These are phyloP conservation scores for Rubia peregrina DNA, from an alignment of 305 asterid species.

Conservation along the genomic window DNA sequence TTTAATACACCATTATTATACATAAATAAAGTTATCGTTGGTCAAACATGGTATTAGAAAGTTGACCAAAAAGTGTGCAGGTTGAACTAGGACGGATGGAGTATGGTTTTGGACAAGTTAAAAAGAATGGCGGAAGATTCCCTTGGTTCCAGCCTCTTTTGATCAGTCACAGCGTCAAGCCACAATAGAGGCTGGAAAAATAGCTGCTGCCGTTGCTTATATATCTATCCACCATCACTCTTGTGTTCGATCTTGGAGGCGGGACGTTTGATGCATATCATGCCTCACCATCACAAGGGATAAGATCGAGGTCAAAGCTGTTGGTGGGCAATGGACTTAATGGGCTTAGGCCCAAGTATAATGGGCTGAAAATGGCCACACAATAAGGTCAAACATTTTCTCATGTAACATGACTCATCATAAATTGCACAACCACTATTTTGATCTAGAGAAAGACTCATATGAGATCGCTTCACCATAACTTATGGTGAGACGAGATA, in stretches of 20 bases:
- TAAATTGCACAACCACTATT: too few relatives aligned
- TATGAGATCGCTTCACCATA: too few relatives aligned
- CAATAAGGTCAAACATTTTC: too few relatives aligned
- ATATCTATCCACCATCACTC: neutral
- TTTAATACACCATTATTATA: too few relatives aligned
- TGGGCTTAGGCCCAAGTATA: neutral
- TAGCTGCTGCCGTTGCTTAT: slow-evolving; percentile 21
- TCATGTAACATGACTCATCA: too few relatives aligned
- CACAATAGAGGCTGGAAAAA: slow-evolving; percentile 14
- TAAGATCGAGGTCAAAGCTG: neutral
- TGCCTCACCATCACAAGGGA: neutral
- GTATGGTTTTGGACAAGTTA: neutral
- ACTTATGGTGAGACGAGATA: too few relatives aligned
- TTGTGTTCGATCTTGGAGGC: too few relatives aligned
- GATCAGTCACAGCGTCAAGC: slow-evolving; percentile 16
- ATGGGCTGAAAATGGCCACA: neutral
- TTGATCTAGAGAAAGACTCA: too few relatives aligned
- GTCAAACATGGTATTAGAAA: too few relatives aligned
- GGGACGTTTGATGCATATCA: neutral
- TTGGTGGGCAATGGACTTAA: neutral
- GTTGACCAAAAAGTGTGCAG: too few relatives aligned
- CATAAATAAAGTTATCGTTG: too few relatives aligned
- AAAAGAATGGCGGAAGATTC: slow-evolving; percentile 6
- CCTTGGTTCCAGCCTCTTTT: slow-evolving; percentile 22
- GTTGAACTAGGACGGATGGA: too few relatives aligned